Conservation (phyloP, 371 early-diverging fungal genomes). For the Mortierella sp. region DNA sequence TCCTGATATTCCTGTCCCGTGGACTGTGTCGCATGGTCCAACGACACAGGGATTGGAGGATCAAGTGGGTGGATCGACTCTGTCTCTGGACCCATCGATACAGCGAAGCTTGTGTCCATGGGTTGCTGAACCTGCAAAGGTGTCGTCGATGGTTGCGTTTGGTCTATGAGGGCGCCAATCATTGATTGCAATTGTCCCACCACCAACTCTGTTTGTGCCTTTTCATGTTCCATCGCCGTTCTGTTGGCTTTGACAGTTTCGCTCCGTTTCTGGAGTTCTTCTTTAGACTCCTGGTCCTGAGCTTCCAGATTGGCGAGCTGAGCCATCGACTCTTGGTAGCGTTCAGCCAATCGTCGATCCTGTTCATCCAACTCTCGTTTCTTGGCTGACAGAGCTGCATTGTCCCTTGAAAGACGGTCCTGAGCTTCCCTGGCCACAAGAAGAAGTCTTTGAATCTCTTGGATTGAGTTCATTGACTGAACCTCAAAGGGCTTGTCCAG, state of each 20-base stretch:
- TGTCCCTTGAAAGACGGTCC: slow-evolving; percentile 18
- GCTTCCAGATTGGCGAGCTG: slow-evolving; percentile 18
- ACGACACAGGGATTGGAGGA: too few species aligned
- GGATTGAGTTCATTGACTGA: slow-evolving; percentile 26
- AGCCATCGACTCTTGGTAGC: slow-evolving; percentile 4
- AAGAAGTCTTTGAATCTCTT: slow-evolving; percentile 20
- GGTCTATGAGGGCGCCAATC: slow-evolving; percentile 16
- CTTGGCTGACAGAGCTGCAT: slow-evolving; percentile 12
- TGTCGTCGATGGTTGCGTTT: not conserved
- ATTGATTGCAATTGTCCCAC: slow-evolving; percentile 23
- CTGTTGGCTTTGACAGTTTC: slow-evolving; percentile 18
- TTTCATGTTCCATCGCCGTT: slow-evolving; percentile 30
- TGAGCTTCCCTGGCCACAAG: slow-evolving; percentile 18
- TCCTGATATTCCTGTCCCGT: too few species aligned
- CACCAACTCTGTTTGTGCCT: slow-evolving; percentile 7
- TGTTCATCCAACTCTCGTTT: slow-evolving; percentile 20
- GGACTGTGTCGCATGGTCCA: too few species aligned
- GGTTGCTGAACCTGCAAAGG: too few species aligned
- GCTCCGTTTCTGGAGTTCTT: slow-evolving; percentile 24
- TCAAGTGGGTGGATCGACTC: too few species aligned
- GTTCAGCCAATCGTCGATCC: slow-evolving; percentile 7
- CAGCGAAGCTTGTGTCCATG: too few species aligned
- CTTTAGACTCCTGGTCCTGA: slow-evolving; percentile 12
- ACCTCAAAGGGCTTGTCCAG: slow-evolving; percentile 38
- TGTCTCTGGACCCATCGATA: too few species aligned